phyloP scores from a whole-genome alignment of 768 basidiomycete species.

The Boletus sp. region DNA sequence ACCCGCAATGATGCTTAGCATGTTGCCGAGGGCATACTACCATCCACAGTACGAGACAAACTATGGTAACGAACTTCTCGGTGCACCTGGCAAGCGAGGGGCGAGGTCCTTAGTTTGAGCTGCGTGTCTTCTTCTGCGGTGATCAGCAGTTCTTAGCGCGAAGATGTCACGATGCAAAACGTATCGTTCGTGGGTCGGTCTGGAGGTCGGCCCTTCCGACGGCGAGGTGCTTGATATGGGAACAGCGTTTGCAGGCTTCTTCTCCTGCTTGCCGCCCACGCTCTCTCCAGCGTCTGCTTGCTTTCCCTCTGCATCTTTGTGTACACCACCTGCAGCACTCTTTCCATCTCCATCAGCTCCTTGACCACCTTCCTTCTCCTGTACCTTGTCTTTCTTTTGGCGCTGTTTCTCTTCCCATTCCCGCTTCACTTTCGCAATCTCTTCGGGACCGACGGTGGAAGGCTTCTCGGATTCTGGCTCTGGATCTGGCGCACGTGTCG shows the following conservation, averaged over 20 bases:
- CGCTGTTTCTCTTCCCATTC: constrained; percentile 79
- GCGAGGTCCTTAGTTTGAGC: constrained; percentile 67
- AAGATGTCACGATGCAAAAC: constrained; percentile 82
- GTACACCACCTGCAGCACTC: neutral
- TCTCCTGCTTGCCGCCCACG: constrained; percentile 23
- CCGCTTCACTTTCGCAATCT: constrained; percentile 71
- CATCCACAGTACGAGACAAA: neutral
- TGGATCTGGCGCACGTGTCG: constrained; percentile 45
- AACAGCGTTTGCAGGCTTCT: constrained; percentile 18
- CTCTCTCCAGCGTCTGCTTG: constrained; percentile 34
- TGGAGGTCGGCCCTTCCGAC: constrained; percentile 33
- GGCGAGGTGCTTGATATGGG: constrained; percentile 25
- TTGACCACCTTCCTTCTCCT: constrained; percentile 39
- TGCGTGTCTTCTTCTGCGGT: constrained; percentile 63
- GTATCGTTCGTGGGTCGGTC: constrained; percentile 67
- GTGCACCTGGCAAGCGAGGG: constrained; percentile 66
- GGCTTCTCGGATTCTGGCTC: constrained; percentile 36
- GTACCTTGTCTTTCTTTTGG: constrained; percentile 52
- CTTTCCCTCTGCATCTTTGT: constrained; percentile 32
- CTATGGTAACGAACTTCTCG: constrained; percentile 31
- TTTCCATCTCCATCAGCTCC: constrained; percentile 33
- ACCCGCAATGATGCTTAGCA: neutral
- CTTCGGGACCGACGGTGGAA: constrained; percentile 50
- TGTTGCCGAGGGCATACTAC: neutral
- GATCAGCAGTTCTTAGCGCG: constrained; percentile 72